Conservation (phyloP, 768 basidiomycete species). For the Russula virescens region DNA sequence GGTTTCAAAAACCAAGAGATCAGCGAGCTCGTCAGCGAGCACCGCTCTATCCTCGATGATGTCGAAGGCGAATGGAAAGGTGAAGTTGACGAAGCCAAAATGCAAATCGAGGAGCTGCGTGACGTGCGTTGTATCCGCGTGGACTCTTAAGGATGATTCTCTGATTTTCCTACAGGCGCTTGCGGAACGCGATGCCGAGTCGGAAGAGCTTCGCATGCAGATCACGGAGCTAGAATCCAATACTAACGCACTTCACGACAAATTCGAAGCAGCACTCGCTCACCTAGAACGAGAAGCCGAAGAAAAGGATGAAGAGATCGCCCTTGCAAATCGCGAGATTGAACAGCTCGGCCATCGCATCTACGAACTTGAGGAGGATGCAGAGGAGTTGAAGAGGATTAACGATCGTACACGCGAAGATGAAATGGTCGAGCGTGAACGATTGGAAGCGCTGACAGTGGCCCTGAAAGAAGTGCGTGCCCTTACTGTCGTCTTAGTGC, state of each 20-base stretch:
- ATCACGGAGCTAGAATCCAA: constrained; percentile 72
- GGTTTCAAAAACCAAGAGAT: constrained; percentile 74
- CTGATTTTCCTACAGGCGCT: constrained; percentile 44
- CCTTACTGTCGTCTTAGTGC: not conserved
- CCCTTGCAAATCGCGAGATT: constrained; percentile 67
- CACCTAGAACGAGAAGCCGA: constrained; percentile 76
- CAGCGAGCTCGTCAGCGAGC: constrained; percentile 69
- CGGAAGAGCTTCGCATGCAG: constrained; percentile 64
- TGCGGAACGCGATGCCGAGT: constrained; percentile 74
- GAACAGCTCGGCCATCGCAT: constrained; percentile 73
- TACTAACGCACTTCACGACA: constrained; percentile 60
- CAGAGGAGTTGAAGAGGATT: constrained; percentile 71
- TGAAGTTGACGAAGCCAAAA: constrained; percentile 76
- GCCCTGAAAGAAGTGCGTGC: constrained; percentile 74
- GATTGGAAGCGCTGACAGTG: constrained; percentile 56
- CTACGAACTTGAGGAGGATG: constrained; percentile 82
- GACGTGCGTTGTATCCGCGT: constrained; percentile 44
- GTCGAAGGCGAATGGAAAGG: constrained; percentile 85
- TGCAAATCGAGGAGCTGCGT: constrained; percentile 71
- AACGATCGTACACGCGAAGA: constrained; percentile 63
- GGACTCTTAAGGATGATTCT: not conserved
- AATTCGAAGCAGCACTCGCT: constrained; percentile 68
- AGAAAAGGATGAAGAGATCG: constrained; percentile 74
- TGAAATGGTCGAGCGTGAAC: constrained; percentile 62
- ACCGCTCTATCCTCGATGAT: constrained; percentile 61